These are phyloP conservation scores for Thielaviopsis musarum DNA, from an alignment of 2,329 filamentous ascomycete genomes.

Conservation along the genomic window DNA sequence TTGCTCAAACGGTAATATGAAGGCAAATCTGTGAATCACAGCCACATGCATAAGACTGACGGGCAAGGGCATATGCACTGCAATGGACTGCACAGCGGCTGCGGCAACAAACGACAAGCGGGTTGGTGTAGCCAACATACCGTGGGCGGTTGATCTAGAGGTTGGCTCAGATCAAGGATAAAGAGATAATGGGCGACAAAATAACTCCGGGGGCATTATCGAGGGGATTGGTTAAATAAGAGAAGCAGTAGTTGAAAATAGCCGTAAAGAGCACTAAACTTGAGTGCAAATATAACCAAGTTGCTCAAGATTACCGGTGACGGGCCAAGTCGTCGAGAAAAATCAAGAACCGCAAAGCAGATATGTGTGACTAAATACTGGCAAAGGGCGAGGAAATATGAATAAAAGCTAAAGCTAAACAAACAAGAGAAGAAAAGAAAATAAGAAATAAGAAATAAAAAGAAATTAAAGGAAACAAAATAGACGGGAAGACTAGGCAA, in stretches of 20 bases:
- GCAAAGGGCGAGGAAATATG: no score
- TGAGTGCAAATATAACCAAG: neutral
- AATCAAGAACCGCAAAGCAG: no score
- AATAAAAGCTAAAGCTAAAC: no score
- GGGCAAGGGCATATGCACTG: neutral
- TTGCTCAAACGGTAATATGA: neutral
- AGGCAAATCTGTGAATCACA: neutral
- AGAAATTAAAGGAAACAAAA: neutral
- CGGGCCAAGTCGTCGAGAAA: no score
- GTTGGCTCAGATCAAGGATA: neutral
- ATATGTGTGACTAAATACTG: no score
- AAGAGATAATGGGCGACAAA: neutral
- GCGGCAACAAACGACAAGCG: no score
- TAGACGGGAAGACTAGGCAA: neutral
- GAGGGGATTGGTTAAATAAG: neutral
- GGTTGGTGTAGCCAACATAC: neutral
- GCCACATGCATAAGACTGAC: neutral
- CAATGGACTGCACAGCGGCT: neutral
- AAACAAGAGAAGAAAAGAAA: no score
- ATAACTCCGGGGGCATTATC: neutral
- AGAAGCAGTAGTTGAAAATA: neutral
- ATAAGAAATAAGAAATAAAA: neutral
- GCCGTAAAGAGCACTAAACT: neutral
- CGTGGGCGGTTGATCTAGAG: neutral
- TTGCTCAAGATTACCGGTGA: neutral